Base-by-base conservation (phyloP, 208 protist genomes). In the Leishmania lainsoni region DNA sequence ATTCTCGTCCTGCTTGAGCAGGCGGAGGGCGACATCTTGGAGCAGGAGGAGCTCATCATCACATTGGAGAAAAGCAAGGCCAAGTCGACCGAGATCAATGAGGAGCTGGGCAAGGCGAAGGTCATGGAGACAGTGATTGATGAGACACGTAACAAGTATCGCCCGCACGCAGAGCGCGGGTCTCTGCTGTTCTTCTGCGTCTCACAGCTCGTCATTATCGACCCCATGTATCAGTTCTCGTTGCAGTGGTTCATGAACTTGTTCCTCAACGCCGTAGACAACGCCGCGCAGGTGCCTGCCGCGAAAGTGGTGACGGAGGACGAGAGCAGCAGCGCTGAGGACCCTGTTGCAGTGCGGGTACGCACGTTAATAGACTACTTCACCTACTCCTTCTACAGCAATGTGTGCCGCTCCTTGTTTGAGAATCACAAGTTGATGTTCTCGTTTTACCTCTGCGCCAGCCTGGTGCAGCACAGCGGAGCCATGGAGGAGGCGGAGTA, bases 361-460 rank as follows among this genome's bases (percentile, higher is more conserved):
- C 48, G 81, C 42, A 98, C 95, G 75, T 65, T 99, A 56, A 99
- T 95, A 76, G 96, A 99, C 74, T 98, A 93, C 90, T 99, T 99
- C 84, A 99, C 98, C 14, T 98, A 97, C 84, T 96, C 91, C 66
- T 95, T 99, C 84, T 99, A 99, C 91, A 88, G 90, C 78, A 99
- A 99, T 90, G 97, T 99, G 39, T 99, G 98, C 94, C 92, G 99
- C 58, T 99, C 98, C 14, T 91, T 99, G 54, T 99, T 99, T 87
- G 99, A 99, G 86, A 94, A 91, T 86, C 98, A 99, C 90, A 99
- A 99, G 91, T 87, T 99, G 49, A 96, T 99, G 42, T 99, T 99
- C 89, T 99, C 98, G 65, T 99, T 99, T 83, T 94, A 97, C 76
- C 84, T 99, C 54, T 98, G 95, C 85, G 88, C 95, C 29, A 93